Percentiles rank a stretch among this genome's conserved stretches.
phyloP scores from a whole-genome alignment of 495 filamentous ascomycete genomes.

The Penicillium coprophilum region DNA sequence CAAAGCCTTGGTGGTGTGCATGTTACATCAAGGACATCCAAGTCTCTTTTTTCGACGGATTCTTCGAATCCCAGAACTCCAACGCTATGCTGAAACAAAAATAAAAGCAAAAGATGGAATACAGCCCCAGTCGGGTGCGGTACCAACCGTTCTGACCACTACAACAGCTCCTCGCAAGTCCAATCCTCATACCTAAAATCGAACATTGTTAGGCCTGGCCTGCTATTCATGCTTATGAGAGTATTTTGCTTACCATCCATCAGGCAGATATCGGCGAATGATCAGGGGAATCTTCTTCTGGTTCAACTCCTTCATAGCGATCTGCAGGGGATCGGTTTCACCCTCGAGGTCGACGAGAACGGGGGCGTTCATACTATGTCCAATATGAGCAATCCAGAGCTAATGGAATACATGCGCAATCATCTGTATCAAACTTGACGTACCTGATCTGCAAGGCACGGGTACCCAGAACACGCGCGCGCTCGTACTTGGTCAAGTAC shows the following conservation, averaged over 20 bases:
- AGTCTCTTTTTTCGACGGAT: constrained; percentile 18
- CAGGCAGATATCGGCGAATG: constrained; percentile 89
- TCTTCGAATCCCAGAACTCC: constrained; percentile 34
- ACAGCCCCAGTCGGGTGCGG: constrained; percentile 13
- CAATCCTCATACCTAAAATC: constrained; percentile 89
- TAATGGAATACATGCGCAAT: not conserved
- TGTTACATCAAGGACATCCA: constrained; percentile 12
- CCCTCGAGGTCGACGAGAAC: constrained; percentile 96
- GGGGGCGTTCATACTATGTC: constrained; percentile 87
- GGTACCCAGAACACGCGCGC: constrained; percentile 87
- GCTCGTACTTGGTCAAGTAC: constrained; percentile 99
- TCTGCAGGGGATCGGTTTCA: constrained; percentile 95
- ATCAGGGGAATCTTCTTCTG: constrained; percentile 99
- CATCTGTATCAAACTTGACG: constrained; percentile 26
- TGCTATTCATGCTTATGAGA: not conserved
- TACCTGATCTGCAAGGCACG: constrained; percentile 95
- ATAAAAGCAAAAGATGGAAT: constrained; percentile 21
- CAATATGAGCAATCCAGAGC: constrained; percentile 17
- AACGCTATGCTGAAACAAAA: constrained; percentile 46
- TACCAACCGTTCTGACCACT: constrained; percentile 9
- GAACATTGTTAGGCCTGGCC: constrained; percentile 5
- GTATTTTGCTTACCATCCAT: constrained; percentile 78
- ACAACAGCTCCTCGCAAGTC: constrained; percentile 93
- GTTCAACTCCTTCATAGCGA: constrained; percentile 92
- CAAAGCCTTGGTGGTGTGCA: constrained; percentile 12